Evolutionary conservation across 2,329 filamentous ascomycete genomes (phyloP).

Genomic region (Colletotrichum sp.): DNA sequence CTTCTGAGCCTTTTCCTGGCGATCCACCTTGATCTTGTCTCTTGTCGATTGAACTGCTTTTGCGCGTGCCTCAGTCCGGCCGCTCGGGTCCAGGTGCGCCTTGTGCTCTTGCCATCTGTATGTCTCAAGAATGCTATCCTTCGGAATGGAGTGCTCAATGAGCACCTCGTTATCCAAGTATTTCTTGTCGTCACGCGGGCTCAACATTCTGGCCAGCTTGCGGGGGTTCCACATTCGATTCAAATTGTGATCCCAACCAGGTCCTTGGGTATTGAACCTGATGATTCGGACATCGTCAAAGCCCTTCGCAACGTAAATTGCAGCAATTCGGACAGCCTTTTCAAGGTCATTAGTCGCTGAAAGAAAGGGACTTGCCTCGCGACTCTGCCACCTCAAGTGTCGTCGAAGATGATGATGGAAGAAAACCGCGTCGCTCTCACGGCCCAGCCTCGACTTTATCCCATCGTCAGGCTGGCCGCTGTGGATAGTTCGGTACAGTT

Average conservation of each 20-base stretch:
- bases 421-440: not conserved
- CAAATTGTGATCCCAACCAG: not conserved
- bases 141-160: not conserved
- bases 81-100: not conserved
- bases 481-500: not conserved
- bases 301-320: not conserved
- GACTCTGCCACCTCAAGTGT: not conserved
- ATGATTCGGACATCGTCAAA: not conserved
- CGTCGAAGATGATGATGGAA: not conserved
- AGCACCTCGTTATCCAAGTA: not conserved
- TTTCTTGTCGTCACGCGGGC: not conserved
- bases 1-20: not conserved
- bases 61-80: accelerated
- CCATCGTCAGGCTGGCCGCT: not conserved
- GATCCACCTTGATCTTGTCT: not conserved
- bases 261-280: not conserved
- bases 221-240: not conserved
- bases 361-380: not conserved
- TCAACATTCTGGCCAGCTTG: not conserved
- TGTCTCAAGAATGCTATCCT: not conserved
- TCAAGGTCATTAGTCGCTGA: not conserved
- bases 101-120: not conserved
- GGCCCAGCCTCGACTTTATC: not conserved
- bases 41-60: not conserved
- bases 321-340: not conserved